Base-by-base conservation (phyloP, 768 basidiomycete genomes). In the Agrocybe praecox region DNA sequence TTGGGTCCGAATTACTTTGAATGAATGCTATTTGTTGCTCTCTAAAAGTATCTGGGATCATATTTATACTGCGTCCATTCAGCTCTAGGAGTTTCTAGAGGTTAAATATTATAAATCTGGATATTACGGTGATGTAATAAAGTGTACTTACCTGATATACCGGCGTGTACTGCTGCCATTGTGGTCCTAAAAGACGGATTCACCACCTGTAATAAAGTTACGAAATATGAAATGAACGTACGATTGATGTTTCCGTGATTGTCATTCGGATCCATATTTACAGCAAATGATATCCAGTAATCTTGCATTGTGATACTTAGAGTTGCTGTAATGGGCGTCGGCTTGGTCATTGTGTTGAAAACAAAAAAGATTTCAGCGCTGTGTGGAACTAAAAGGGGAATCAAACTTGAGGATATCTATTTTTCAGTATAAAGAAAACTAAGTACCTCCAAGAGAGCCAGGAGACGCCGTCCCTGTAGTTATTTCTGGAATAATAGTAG, bases 271-370 rank as follows among this genome's bases (percentile, higher is more conserved):
- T 69, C 61, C 26, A 76, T 43, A 21, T 59, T 67, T 1, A 59
- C 67, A 0, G 68, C 69, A 33, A 75, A 76, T 9, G 75, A 76
- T 6, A 76, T 63, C 75, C 74, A 76, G 48, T 75, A 76, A 53
- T 76, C 71, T n/a, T 72, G 64, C 68, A 76, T 73, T 5, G 63
- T 44, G 4, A 46, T 53, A 47, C 71, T 71, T 1, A 72, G 44
- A 1, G 34, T 49, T 21, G 50, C 45, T 2, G 59, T 45, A 11
- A 58, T 47, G 18, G 63, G 49, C 11, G 64, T 58, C n/a, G 49
- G 50, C 52, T 68, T 60, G 18, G 21, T 18, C 4, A 65, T 62
- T 14, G 44, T 50, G 11, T 72, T 73, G 43, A 67, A 74, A 0
- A 75, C 70, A 40, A 65, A 74, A 9, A 53, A 26, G 14, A 75